Base-by-base conservation (phyloP, 2,329 filamentous ascomycete genomes). In the Sporothrix schenckii region DNA sequence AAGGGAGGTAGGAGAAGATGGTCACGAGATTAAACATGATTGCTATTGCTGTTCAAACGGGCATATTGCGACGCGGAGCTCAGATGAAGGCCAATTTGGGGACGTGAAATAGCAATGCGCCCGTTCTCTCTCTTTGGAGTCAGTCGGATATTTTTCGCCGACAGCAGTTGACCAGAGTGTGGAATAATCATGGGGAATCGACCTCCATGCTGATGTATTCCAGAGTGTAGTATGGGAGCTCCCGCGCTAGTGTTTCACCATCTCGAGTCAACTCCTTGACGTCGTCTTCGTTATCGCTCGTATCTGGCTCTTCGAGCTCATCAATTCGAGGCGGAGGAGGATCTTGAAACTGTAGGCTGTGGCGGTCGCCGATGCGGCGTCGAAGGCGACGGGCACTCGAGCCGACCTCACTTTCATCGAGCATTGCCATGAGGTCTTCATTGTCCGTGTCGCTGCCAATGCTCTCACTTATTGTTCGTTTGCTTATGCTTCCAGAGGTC, bases 201-300 rank as follows among this genome's bases (percentile, higher is more conserved):
- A 85, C 79, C 73, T 86, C 83, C 82, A 86, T 85, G 71, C 81
- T 83, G 75, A 84, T 83, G 69, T 85, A 83, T 74, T 85, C 82
- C 72, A 83, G 79, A 2, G 80, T 80, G 73, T 81, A 85, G 74
- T 84, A 85, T 0, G 85, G 84, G 13, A 86, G 77, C 75, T 86
- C 83, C 66, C 80, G 80, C 4, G 83, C 83, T 21, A 85, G 77
- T n/a, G 78, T 76, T 67, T 82, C 79, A 27, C 80, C 79, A 11
- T 81, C 77, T 16, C 79, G 75, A 58, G 77, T 77, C 66, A 72
- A 66, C 30, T 72, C 70, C n/a, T 60, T 67, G 19, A 72, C 70
- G 61, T 80, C 76, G 61, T 78, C 68, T 10, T 73, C 73, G 14
- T 71, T 67, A 66, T 83, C 82, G 71, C 80, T 81, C 30, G 83